Conservation (phyloP, 257 asterid species). For the Solanum tarijense region DNA sequence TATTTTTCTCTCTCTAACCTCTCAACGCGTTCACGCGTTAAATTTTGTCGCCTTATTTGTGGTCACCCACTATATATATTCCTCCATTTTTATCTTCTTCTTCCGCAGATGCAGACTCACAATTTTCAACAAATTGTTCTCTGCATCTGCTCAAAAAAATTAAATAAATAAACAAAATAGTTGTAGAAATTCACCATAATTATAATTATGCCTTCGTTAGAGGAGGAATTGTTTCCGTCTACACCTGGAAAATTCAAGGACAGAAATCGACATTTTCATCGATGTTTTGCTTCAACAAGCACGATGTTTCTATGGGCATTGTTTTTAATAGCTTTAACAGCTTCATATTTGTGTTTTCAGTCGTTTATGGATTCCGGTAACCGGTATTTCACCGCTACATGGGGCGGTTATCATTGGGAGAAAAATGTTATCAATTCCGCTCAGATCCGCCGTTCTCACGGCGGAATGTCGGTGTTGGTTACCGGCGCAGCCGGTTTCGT, state of each 20-base stretch:
- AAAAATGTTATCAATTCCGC: conserved; percentile 41
- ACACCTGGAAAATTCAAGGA: conserved; percentile 69
- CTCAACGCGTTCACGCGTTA: conserved; percentile 52
- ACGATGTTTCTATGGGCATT: conserved; percentile 73
- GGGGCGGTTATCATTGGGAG: conserved; percentile 46
- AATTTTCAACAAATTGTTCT: conserved; percentile 1
- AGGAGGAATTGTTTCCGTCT: conserved; percentile 48
- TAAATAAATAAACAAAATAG: no score
- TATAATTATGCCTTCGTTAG: conserved; percentile 31
- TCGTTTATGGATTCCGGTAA: conserved; percentile 47
- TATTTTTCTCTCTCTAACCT: background rate
- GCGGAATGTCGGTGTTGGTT: conserved; percentile 59
- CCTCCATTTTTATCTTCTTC: background rate
- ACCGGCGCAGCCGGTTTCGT: conserved; percentile 92
- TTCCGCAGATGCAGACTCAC: conserved; percentile 39
- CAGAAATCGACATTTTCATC: conserved; percentile 50
- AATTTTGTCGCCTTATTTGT: conserved; percentile 7
- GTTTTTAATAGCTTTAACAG: conserved; percentile 53
- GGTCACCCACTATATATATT: conserved; percentile 42
- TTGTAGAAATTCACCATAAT: background rate
- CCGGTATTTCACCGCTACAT: conserved; percentile 33
- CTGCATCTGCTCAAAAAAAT: conserved; percentile 30
- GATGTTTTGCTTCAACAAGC: conserved; percentile 71
- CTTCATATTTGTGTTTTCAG: conserved; percentile 60
- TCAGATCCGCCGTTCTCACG: conserved; percentile 46